Evolutionary conservation across 371 early-diverging fungal genomes (phyloP).

Genomic region (Cokeromyces recurvatus): DNA sequence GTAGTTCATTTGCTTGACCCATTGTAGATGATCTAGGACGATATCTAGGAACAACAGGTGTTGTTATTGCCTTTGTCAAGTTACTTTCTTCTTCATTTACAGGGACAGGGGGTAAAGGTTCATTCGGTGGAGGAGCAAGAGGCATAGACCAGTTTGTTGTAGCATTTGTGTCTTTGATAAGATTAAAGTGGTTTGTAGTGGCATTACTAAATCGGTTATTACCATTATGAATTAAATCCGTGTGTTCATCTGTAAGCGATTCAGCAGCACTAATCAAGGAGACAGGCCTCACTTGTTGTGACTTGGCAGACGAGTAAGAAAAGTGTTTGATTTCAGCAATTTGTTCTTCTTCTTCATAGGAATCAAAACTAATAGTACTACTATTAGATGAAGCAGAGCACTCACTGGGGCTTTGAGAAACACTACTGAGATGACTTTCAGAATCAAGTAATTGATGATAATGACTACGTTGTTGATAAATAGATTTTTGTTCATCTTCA

Average conservation of each 20-base stretch:
- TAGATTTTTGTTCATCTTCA: slow-evolving; percentile 18
- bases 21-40: too few species aligned
- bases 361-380: slow-evolving; percentile 13
- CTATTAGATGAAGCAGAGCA: slow-evolving; percentile 7
- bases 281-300: slow-evolving; percentile 11
- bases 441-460: background rate
- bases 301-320: slow-evolving; percentile 19
- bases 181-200: too few species aligned
- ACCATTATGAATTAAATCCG: background rate
- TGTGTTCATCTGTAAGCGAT: background rate
- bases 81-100: background rate
- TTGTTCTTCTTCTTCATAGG: slow-evolving; percentile 13
- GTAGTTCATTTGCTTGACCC: slow-evolving; percentile 10
- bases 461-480: background rate
- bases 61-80: too few species aligned
- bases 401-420: slow-evolving; percentile 13
- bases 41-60: background rate
- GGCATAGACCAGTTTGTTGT: slow-evolving; percentile 23
- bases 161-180: slow-evolving; percentile 6
- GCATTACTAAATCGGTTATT: slow-evolving; percentile 1
- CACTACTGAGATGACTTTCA: background rate
- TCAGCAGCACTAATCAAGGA: slow-evolving; percentile 3
- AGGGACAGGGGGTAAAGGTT: slow-evolving; percentile 29
- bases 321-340: slow-evolving; percentile 19
- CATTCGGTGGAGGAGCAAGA: slow-evolving; percentile 30